Evolutionary conservation across 352 stramenopile genomes (phyloP), one percentile per base, ranked within the genome.

Genomic region (Phytophthora sansomeana): DNA sequence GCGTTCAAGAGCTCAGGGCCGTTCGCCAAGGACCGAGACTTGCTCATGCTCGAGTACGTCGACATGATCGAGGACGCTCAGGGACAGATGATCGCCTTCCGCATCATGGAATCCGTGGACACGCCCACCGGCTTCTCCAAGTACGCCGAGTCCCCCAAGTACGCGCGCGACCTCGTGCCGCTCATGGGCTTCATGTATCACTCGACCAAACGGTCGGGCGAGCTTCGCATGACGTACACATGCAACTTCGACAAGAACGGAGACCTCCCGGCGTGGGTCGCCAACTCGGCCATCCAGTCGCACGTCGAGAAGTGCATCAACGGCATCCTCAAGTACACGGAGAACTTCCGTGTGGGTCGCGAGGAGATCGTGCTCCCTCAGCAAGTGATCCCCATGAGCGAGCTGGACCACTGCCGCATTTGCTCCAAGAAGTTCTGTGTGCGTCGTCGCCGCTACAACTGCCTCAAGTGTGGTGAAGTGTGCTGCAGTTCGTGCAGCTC

Each of bases 151-250:
- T 91, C 80, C 19, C 26, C 68, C 5, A 88, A 83, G 71, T 92
- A 90, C 60, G 75, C 77, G 13, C 82, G 87, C 28, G 87, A 93
- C 61, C 75, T 89, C 38, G 84, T 92, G 47, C 87, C 84, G 38
- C 80, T 96, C 58, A 90, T 94, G 71, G 87, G 85, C 11, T 94
- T 93, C 58, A 92, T 96, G 80, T 96, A 93, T 75, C 81, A 94
- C 72, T 92, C 84, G 47, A 96, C 87, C 44, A 91, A 91, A 63
- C 80, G 87, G 17, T 55, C 67, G 2, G 84, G 80, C n/a, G 85
- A 96, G 67, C 73, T 96, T 24, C 84, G 83, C 38, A 84, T 96
- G 79, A 94, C 85, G 19, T 96, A 96, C 72, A 93, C 85, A 47
- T 94, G 87, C 76, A 93, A 90, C 67, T 91, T 96, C 61, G 85